phyloP scores from a whole-genome alignment of 306 rosid genomes.

The Luffa acutangula region DNA sequence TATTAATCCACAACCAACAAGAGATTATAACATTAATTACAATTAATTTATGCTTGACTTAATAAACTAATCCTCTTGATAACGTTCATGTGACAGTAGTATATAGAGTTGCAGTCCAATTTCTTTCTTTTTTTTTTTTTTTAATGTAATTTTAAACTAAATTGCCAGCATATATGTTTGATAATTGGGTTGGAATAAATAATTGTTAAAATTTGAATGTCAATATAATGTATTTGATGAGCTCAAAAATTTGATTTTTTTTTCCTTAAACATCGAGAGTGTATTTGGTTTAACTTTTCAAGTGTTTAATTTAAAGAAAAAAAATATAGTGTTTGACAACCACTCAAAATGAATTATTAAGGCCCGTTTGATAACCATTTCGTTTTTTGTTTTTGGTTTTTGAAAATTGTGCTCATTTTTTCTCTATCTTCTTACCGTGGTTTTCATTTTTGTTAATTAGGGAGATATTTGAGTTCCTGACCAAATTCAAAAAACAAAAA shows the following conservation, averaged over 20 bases:
- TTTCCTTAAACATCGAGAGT: no score
- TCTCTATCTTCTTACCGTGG: no score
- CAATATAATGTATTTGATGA: background rate
- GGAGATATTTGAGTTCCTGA: no score
- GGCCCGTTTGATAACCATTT: no score
- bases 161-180: background rate
- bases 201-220: background rate
- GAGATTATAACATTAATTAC: background rate
- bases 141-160: background rate
- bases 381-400: no score
- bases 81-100: background rate
- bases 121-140: background rate
- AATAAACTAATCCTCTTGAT: background rate
- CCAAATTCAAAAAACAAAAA: no score
- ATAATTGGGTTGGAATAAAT: background rate
- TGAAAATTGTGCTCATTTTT: no score
- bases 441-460: no score
- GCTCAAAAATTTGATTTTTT: background rate
- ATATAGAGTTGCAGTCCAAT: background rate
- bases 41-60: background rate
- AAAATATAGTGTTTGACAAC: no score
- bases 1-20: background rate
- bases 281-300: no score
- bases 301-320: no score
- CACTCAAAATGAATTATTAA: no score